These are phyloP conservation scores for Pseudopyricularia javanii DNA, from an alignment of 2,329 filamentous ascomycete species.

Conservation along the genomic window DNA sequence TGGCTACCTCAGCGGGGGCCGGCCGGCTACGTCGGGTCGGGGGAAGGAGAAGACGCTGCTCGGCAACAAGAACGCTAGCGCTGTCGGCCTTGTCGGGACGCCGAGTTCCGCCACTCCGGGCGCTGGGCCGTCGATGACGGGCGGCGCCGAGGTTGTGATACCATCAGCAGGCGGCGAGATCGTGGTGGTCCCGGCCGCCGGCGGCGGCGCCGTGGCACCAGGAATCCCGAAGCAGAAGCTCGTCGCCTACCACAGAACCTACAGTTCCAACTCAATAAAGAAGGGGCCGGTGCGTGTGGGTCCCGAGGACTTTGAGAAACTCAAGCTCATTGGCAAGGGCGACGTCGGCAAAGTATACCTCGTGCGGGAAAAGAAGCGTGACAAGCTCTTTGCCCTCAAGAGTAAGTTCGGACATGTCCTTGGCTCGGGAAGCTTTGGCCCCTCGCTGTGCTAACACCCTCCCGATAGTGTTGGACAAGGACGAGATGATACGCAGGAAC, in stretches of 20 bases:
- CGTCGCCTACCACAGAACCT: conserved; percentile 80
- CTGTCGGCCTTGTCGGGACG: conserved; percentile 32
- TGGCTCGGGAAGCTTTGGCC: background rate
- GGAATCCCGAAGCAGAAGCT: conserved; percentile 48
- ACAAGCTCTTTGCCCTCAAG: conserved; percentile 95
- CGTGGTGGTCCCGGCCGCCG: conserved; percentile 30
- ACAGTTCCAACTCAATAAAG: conserved; percentile 99
- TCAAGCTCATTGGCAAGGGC: conserved; percentile 97
- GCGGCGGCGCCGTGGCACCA: conserved; percentile 49
- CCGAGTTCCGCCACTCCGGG: conserved; percentile 25
- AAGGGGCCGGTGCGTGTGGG: conserved; percentile 94
- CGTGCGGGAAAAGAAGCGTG: conserved; percentile 95
- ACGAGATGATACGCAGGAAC: conserved; percentile 99
- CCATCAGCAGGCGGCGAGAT: conserved; percentile 15
- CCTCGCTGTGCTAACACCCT: conserved; percentile 1
- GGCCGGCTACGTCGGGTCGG: conserved; percentile 75
- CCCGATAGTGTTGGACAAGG: conserved; percentile 80
- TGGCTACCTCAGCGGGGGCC: conserved; percentile 33
- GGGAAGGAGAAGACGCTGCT: conserved; percentile 67
- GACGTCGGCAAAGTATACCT: conserved; percentile 98
- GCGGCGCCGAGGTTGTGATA: conserved; percentile 16
- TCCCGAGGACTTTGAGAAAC: conserved; percentile 95
- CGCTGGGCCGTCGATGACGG: conserved; percentile 10
- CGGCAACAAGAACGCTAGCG: conserved; percentile 33
- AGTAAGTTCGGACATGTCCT: conserved; percentile 39